These are phyloP conservation scores for Fusarium sp. DNA, from an alignment of 2,329 filamentous ascomycete genomes.

Conservation along the genomic window DNA sequence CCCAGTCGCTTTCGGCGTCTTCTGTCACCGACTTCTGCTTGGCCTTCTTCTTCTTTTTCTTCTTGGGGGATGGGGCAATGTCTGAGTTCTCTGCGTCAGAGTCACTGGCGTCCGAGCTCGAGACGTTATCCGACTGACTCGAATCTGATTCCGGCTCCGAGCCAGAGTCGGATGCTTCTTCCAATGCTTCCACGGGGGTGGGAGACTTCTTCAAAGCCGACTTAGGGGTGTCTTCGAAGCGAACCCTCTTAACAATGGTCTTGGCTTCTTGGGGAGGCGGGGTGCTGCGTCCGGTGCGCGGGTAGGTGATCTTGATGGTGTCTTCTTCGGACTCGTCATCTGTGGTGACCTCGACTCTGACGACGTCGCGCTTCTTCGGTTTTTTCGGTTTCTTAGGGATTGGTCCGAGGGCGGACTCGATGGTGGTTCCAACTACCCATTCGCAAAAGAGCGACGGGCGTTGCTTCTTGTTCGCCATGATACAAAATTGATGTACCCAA, in stretches of 20 bases:
- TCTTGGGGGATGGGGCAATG: constrained; percentile 10
- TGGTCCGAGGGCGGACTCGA: constrained; percentile 46
- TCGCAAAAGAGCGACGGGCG: constrained; percentile 52
- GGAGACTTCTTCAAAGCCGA: constrained; percentile 40
- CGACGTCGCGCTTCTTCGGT: constrained; percentile 46
- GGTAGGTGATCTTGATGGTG: constrained; percentile 61
- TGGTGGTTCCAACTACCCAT: constrained; percentile 55
- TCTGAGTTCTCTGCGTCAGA: constrained; percentile 37
- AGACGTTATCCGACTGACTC: constrained; percentile 33
- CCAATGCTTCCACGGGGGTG: constrained; percentile 31
- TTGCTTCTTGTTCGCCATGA: constrained; percentile 31
- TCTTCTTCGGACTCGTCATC: constrained; percentile 66
- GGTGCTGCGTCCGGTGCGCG: constrained; percentile 49
- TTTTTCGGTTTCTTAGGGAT: constrained; percentile 41
- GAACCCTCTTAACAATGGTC: constrained; percentile 55
- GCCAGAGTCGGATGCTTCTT: constrained; percentile 37
- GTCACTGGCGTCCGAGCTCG: constrained; percentile 28
- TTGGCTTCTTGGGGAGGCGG: constrained; percentile 6
- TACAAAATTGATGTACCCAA: constrained; percentile 9
- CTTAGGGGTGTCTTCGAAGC: constrained; percentile 52
- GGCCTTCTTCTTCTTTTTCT: constrained; percentile 37
- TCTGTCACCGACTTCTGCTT: constrained; percentile 17
- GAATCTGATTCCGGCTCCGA: constrained; percentile 38
- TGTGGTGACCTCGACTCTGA: constrained; percentile 59
- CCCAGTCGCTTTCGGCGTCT: constrained; percentile 43